Evolutionary conservation across 2,329 filamentous ascomycete species (phyloP), one percentile per base, ranked within the genome.

Genomic region (Trichoderma hamatum): DNA sequence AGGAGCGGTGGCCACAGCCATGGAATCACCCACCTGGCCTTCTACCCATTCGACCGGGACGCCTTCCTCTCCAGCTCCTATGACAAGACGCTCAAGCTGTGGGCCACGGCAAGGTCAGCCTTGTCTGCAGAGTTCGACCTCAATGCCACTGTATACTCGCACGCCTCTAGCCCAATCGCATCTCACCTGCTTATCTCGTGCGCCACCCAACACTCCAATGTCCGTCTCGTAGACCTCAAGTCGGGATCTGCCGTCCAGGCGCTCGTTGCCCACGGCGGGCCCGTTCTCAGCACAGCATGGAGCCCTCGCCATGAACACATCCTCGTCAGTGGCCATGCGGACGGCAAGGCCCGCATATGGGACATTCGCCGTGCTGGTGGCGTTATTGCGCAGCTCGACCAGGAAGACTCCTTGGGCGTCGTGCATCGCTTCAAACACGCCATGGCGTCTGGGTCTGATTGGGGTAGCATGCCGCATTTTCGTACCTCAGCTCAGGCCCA

Each of bases 271-370:
- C 89, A 92, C 71, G 86, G 87, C 46, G 89, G 89, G 0, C 88
- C 90, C 5, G 85, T 93, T 1, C 81, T 93, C 5, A 87, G 90
- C 0, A 84, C 92, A 0, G 86, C 89, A 4, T 98, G 96, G 96
- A 95, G 92, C 68, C 94, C 94, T 0, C 86, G 88, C 5, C 84
- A 90, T 59, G 92, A 94, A 58, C 88, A 97, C 75, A 83, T 96
- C 4, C 85, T 98, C 3, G 92, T 91, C 11, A 95, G 92, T 62
- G 93, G 92, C 0, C 92, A 93, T n/a, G 88, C 90, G 0, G 94
- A 98, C 76, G 94, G 94, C 24, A 90, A 89, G 11, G 89, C 94
- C 2, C 88, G 94, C 26, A 83, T 97, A 43, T 98, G 95, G 90
- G 95, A 98, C 77, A 87, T 97, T 30, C 86, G 95, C 3, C 89